Evolutionary conservation across 2,329 filamentous ascomycete species (phyloP).

Genomic region (Xylariaceae sp.): DNA sequence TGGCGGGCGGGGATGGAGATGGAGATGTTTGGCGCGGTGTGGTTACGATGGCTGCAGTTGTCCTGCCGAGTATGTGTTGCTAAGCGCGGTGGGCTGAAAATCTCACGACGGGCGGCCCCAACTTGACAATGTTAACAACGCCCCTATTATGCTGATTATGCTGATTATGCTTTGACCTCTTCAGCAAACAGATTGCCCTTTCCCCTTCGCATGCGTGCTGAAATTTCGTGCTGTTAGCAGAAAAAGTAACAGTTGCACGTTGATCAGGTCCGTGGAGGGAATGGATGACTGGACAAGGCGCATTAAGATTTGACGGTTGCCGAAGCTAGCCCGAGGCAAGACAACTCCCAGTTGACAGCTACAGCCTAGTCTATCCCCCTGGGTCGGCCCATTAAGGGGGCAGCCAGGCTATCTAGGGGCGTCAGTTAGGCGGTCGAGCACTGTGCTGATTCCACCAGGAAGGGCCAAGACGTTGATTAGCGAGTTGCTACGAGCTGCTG

Average conservation of each 20-base stretch:
- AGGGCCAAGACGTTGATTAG: no score
- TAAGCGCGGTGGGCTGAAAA: neutral
- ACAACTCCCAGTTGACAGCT: no score
- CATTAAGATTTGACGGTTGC: neutral
- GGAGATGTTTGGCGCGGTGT: neutral
- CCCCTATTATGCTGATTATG: no score
- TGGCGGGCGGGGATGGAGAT: neutral
- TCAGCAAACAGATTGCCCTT: neutral
- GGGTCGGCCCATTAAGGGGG: no score
- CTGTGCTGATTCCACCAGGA: no score
- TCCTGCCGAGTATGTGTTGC: neutral
- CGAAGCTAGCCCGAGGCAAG: no score
- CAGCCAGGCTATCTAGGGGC: no score
- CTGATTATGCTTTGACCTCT: neutral
- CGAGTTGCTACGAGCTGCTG: no score
- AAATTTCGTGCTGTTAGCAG: neutral
- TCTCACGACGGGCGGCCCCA: neutral
- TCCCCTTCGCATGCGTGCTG: neutral
- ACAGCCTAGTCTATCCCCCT: no score
- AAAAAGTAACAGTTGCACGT: neutral
- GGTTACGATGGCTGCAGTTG: no score
- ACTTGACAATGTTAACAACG: neutral
- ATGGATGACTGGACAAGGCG: no score
- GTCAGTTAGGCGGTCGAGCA: no score
- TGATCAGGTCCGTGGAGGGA: neutral